Conservation (phyloP, 2,329 filamentous ascomycete species). For the Bimuria novae-zelandiae region DNA sequence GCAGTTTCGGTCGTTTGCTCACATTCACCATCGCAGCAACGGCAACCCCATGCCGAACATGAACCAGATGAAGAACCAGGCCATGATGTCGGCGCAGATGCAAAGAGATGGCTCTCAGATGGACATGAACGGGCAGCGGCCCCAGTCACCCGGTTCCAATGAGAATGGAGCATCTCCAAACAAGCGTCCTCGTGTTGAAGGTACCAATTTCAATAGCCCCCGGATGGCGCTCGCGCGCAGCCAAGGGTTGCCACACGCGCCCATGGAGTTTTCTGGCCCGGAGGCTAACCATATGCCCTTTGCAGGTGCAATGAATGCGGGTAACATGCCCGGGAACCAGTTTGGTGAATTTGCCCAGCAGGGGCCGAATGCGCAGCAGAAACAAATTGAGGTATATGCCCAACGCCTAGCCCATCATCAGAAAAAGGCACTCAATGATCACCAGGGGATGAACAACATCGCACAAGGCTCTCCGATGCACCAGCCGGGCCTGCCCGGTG, state of each 20-base stretch:
- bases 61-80: conserved; percentile 58
- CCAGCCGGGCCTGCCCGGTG: conserved; percentile 54
- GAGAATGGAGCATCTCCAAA: conserved; percentile 92
- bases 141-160: conserved; percentile 78
- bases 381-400: conserved; percentile 86
- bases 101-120: conserved; percentile 85
- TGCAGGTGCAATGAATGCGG: conserved; percentile 75
- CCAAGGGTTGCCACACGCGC: conserved; percentile 23
- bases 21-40: conserved; percentile 19
- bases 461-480: conserved; percentile 88
- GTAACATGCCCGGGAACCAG: conserved; percentile 73
- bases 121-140: conserved; percentile 77
- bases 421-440: conserved; percentile 77
- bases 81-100: conserved; percentile 75
- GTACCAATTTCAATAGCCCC: conserved; percentile 40
- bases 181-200: conserved; percentile 83
- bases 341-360: conserved; percentile 67
- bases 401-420: conserved; percentile 83
- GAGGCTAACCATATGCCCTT: conserved; percentile 64
- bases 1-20: neutral
- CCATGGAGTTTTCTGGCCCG: conserved; percentile 58
- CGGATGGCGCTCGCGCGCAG: conserved; percentile 23
- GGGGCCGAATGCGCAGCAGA: conserved; percentile 68
- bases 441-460: conserved; percentile 71
- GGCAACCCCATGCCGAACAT: conserved; percentile 65